Percentiles rank a stretch among this genome's conserved stretches.
Evolutionary conservation across 305 asterid genomes (phyloP).

Genomic region (Solanum hybrid): DNA sequence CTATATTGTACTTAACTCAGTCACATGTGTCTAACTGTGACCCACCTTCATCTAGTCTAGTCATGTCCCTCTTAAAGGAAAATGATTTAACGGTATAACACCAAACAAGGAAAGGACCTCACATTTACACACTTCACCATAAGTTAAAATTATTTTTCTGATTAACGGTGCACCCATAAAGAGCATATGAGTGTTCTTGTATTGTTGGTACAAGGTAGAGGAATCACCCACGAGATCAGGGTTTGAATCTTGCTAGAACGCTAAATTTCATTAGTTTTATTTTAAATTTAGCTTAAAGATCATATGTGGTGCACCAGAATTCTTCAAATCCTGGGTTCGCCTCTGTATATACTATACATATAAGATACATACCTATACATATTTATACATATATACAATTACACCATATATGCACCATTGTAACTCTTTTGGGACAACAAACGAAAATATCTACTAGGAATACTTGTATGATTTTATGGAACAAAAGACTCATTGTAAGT

Average conservation of each 20-base stretch:
- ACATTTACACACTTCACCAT: not conserved
- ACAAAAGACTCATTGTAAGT: not conserved
- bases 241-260: not conserved
- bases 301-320: not conserved
- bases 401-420: not conserved
- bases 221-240: no score
- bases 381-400: no score
- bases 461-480: not conserved
- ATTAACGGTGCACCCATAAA: not conserved
- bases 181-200: no score
- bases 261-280: not conserved
- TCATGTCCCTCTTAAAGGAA: not conserved
- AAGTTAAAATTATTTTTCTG: not conserved
- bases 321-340: no score
- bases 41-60: not conserved
- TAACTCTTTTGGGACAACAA: not conserved
- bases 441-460: not conserved
- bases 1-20: not conserved
- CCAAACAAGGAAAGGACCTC: constrained; percentile 1
- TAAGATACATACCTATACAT: not conserved
- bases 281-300: not conserved
- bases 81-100: not conserved
- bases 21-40: not conserved
- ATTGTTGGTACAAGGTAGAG: not conserved
- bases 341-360: no score